Base-by-base conservation (phyloP, 768 basidiomycete species). In the Lactifluus pinguis region DNA sequence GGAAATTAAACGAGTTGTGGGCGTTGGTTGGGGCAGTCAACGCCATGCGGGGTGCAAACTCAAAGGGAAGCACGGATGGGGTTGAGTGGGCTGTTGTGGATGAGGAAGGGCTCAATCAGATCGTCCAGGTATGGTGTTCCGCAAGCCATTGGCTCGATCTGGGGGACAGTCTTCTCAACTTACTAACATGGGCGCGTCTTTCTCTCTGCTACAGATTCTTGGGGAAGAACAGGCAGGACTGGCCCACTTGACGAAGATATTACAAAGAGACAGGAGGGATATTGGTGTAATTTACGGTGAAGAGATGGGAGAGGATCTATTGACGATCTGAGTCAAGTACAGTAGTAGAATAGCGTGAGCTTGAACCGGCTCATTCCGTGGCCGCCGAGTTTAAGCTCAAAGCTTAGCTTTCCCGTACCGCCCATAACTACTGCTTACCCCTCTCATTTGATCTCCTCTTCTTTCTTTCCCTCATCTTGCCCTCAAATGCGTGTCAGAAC, bases 81-180 rank as follows among this genome's bases (percentile, higher is more conserved):
- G 77, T 79, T 8, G 87, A 85, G 66, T 92, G 89, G 89, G 80
- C 83, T 0, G 88, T 92, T n/a, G 87, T 89, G 3, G 92, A 94
- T 69, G 88, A 90, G 68, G 89, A 91, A 1, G 91, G 91, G 1
- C 73, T 94, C 57, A 76, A 82, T 50, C 84, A 89, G 70, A 83
- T 94, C 57, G 76, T 84, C 4, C 84, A 87, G 79, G 89, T 88
- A 60, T 17, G 77, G 69, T 50, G 15, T 53, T 61, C 61, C 32
- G 17, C 53, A 53, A 52, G 51, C 64, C 29, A 42, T 8, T 32
- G 34, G 59, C 19, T 41, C 39, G 60, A 54, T 54, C 36, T 11
- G 39, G 53, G 14, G n/a, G 45, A 38, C 38, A 15, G 13, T 25
- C 1, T 4, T 49, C 11, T 3, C 3, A 11, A 11, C 49, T 49